phyloP scores from a whole-genome alignment of 495 filamentous ascomycete species.

The Apodospora peruviana region DNA sequence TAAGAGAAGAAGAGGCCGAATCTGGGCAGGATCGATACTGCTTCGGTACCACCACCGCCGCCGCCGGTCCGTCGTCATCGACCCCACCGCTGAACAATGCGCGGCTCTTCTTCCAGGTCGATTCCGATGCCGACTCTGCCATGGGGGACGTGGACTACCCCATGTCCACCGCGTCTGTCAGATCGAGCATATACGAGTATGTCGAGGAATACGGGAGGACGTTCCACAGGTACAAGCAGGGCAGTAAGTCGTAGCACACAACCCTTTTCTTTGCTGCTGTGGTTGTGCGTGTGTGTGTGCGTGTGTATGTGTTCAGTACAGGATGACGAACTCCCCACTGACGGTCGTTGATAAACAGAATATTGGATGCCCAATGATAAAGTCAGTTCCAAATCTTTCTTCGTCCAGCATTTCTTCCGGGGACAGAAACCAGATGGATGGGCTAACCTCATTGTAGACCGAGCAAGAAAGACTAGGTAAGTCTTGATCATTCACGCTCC shows the following conservation, averaged over 20 bases:
- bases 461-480: slow-evolving; percentile 43
- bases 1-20: neutral
- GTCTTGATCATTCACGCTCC: neutral
- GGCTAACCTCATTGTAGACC: slow-evolving; percentile 19
- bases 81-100: neutral
- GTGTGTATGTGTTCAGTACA: neutral
- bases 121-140: slow-evolving; percentile 8
- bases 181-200: slow-evolving; percentile 15
- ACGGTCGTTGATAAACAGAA: slow-evolving; percentile 15
- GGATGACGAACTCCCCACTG: no score
- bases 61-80: no score
- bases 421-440: neutral
- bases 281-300: neutral
- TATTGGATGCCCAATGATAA: slow-evolving; percentile 26
- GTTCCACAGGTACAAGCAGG: slow-evolving; percentile 32
- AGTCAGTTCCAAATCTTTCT: slow-evolving; percentile 9
- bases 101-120: slow-evolving; percentile 2
- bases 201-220: slow-evolving; percentile 29
- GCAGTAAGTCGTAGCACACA: slow-evolving; percentile 20
- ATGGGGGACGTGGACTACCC: slow-evolving; percentile 2
- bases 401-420: neutral
- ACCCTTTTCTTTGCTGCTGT: no score
- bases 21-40: neutral
- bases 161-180: slow-evolving; percentile 7
- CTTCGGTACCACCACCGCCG: no score